Evolutionary conservation across 2,329 filamentous ascomycete genomes (phyloP).

Genomic region (Fusarium sp.): DNA sequence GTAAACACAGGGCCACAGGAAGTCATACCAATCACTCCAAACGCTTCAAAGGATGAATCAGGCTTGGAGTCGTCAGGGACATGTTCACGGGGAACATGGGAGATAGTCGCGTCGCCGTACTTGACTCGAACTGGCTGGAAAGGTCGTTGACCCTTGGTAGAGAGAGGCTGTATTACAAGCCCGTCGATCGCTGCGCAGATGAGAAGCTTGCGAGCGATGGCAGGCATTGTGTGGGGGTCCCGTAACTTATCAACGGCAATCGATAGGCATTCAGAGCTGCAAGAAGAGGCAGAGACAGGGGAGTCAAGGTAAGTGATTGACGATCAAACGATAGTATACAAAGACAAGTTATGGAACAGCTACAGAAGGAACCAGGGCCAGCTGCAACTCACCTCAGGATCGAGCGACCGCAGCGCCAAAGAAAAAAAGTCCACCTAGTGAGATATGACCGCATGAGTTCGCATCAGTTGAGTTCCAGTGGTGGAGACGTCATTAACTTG

Average conservation of each 20-base stretch:
- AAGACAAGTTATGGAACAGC: constrained; percentile 7
- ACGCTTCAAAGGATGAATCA: constrained; percentile 70
- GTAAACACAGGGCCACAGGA: constrained; percentile 25
- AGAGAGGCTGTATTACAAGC: constrained; percentile 82
- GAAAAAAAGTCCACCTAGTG: constrained; percentile 8
- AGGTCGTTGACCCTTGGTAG: constrained; percentile 70
- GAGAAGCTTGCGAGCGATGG: constrained; percentile 83
- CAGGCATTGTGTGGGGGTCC: constrained; percentile 72
- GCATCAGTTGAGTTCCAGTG: constrained; percentile 4
- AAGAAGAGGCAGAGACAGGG: constrained; percentile 17
- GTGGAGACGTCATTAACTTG: constrained; percentile 48
- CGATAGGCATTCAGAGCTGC: constrained; percentile 25
- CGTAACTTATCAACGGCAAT: constrained; percentile 11
- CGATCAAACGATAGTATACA: constrained; percentile 14
- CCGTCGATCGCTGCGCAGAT: constrained; percentile 88
- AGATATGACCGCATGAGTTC: constrained; percentile 46
- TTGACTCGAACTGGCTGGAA: constrained; percentile 76
- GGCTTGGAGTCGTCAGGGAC: constrained; percentile 61
- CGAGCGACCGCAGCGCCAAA: constrained; percentile 40
- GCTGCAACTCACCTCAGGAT: constrained; percentile 30
- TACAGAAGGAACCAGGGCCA: constrained; percentile 14
- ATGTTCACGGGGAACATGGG: constrained; percentile 62
- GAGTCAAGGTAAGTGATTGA: constrained; percentile 7
- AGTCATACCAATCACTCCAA: constrained; percentile 70
- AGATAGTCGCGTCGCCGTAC: constrained; percentile 73